Evolutionary conservation across 306 rosid species (phyloP).

Genomic region (Psophocarpus tetragonolobus): DNA sequence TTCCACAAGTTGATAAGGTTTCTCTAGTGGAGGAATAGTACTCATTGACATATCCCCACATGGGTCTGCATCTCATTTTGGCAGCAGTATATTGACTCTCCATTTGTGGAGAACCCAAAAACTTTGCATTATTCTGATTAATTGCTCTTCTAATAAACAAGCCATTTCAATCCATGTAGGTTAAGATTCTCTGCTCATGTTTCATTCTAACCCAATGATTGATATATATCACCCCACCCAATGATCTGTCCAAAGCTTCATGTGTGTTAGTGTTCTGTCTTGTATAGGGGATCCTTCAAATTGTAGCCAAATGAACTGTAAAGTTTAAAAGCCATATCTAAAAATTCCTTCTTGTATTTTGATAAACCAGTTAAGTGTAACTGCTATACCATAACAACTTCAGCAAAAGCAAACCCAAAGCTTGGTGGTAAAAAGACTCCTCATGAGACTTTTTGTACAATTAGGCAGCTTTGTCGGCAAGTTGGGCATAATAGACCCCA

Average conservation of each 20-base stretch:
- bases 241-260: conserved; percentile 34
- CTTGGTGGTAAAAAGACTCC: conserved; percentile 1
- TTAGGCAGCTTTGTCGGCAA: conserved; percentile 62
- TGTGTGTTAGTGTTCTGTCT: not conserved
- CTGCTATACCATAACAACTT: not conserved
- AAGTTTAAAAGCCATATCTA: conserved; percentile 25
- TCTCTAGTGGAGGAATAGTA: conserved; percentile 33
- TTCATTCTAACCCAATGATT: conserved; percentile 31
- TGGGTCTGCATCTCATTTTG: conserved; percentile 39
- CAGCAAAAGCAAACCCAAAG: not conserved
- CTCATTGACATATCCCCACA: conserved; percentile 34
- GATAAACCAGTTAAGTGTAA: conserved; percentile 23
- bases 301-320: conserved; percentile 46
- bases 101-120: conserved; percentile 33
- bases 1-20: conserved; percentile 34
- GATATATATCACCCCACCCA: conserved; percentile 20
- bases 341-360: conserved; percentile 13
- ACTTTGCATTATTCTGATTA: conserved; percentile 30
- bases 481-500: conserved; percentile 52
- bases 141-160: conserved; percentile 2
- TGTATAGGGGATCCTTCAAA: conserved; percentile 30
- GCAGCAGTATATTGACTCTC: conserved; percentile 24
- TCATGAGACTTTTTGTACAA: conserved; percentile 32
- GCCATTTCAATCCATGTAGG: not conserved
- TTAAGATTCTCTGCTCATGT: conserved; percentile 44